Conservation (phyloP, 306 rosid species). For the Ziziphus jujuba region DNA sequence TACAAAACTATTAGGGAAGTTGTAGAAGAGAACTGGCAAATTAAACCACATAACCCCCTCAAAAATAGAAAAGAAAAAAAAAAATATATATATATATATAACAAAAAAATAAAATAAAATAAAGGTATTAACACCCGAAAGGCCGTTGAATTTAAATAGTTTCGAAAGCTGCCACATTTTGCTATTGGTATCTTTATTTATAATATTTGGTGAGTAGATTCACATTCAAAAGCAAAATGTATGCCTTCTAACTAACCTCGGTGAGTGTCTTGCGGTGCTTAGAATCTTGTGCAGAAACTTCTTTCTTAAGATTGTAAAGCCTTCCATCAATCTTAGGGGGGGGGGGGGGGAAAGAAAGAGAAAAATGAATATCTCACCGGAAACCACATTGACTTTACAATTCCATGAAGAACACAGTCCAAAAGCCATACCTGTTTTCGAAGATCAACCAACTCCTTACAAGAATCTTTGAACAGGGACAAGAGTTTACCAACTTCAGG, state of each 20-base stretch:
- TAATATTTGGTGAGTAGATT: neutral
- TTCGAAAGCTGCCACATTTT: too few relatives aligned
- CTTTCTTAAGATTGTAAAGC: constrained; percentile 79
- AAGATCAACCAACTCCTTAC: constrained; percentile 88
- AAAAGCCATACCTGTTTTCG: constrained; percentile 68
- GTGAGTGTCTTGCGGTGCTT: constrained; percentile 92
- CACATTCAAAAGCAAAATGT: neutral
- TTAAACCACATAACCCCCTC: too few relatives aligned
- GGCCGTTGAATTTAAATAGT: too few relatives aligned
- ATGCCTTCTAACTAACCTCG: constrained; percentile 58
- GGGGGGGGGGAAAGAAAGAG: too few relatives aligned
- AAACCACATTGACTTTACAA: neutral
- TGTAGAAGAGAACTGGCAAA: too few relatives aligned
- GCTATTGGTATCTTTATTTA: too few relatives aligned
- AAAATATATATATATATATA: too few relatives aligned
- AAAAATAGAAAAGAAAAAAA: too few relatives aligned
- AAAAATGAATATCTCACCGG: constrained; percentile 4
- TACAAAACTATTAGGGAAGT: neutral
- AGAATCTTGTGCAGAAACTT: constrained; percentile 82
- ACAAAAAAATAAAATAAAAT: too few relatives aligned
- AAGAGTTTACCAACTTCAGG: constrained; percentile 88
- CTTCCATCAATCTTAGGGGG: constrained; percentile 90
- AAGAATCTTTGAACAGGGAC: constrained; percentile 85
- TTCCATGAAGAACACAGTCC: constrained; percentile 5
- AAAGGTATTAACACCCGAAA: too few relatives aligned